phyloP scores from a whole-genome alignment of 148 eudicot species.

The Vaccinium macrocarpon region DNA sequence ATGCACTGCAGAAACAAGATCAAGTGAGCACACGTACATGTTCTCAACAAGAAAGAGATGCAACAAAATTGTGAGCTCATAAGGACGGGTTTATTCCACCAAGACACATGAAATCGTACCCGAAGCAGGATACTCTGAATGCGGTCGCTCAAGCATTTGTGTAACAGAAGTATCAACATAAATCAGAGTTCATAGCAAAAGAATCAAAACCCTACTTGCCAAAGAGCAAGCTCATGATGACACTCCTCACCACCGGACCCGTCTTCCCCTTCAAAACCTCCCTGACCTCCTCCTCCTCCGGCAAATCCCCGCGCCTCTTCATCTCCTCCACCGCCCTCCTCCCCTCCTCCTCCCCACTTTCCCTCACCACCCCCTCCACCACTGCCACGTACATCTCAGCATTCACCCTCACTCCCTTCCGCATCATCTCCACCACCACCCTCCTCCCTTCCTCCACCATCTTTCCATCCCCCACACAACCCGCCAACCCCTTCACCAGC shows the following conservation, averaged over 20 bases:
- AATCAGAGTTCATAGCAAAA: not conserved
- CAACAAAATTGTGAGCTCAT: not conserved
- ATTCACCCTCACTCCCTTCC: constrained; percentile 55
- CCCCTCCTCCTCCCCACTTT: constrained; percentile 44
- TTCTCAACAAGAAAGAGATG: not conserved
- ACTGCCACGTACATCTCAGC: constrained; percentile 43
- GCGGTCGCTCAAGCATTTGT: not conserved
- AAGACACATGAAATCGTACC: no score
- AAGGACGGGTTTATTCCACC: not conserved
- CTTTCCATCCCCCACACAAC: constrained; percentile 26
- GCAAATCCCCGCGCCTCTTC: constrained; percentile 48
- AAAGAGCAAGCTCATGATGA: constrained; percentile 51
- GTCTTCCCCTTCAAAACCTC: constrained; percentile 49
- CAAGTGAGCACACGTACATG: not conserved
- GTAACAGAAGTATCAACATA: not conserved
- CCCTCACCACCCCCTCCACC: constrained; percentile 45
- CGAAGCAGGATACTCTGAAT: not conserved
- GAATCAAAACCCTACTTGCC: constrained; percentile 29
- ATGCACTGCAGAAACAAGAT: not conserved
- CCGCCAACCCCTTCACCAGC: constrained; percentile 51
- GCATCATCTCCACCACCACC: constrained; percentile 64
- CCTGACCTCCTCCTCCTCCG: constrained; percentile 48
- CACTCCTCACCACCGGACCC: constrained; percentile 35
- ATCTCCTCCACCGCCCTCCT: constrained; percentile 47
- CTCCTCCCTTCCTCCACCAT: constrained; percentile 52